phyloP scores from a whole-genome alignment of 2,329 filamentous ascomycete species.

The Beauveria sp. region DNA sequence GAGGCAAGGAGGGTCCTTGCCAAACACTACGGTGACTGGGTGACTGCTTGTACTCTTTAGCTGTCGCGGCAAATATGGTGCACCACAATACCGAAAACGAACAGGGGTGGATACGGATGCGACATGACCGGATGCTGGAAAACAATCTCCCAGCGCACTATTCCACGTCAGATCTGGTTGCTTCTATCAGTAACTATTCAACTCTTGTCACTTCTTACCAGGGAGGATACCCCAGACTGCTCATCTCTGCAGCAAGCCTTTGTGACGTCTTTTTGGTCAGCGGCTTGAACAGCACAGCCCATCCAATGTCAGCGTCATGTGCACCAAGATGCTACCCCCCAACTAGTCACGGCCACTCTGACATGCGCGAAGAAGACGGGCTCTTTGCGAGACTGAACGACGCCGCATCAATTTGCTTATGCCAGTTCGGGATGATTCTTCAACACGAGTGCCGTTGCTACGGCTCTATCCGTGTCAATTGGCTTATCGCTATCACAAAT shows the following conservation, averaged over 20 bases:
- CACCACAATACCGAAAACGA: constrained; percentile 7
- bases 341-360: neutral
- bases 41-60: neutral
- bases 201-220: neutral
- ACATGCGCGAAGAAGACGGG: neutral
- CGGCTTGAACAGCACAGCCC: neutral
- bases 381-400: neutral
- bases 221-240: constrained; percentile 3
- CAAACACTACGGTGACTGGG: neutral
- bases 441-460: neutral
- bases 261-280: neutral
- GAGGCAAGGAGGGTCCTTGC: neutral
- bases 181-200: neutral
- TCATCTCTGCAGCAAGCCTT: neutral
- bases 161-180: neutral
- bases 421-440: neutral
- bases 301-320: neutral
- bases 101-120: constrained; percentile 12
- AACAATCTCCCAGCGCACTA: neutral
- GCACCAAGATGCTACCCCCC: neutral
- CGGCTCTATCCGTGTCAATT: neutral
- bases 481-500: neutral
- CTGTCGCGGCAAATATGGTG: constrained; percentile 1
- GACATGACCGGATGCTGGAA: neutral
- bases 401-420: neutral